Evolutionary conservation across 1,284 basidiomycete species (phyloP).

Genomic region (Schizophyllum amplum): DNA sequence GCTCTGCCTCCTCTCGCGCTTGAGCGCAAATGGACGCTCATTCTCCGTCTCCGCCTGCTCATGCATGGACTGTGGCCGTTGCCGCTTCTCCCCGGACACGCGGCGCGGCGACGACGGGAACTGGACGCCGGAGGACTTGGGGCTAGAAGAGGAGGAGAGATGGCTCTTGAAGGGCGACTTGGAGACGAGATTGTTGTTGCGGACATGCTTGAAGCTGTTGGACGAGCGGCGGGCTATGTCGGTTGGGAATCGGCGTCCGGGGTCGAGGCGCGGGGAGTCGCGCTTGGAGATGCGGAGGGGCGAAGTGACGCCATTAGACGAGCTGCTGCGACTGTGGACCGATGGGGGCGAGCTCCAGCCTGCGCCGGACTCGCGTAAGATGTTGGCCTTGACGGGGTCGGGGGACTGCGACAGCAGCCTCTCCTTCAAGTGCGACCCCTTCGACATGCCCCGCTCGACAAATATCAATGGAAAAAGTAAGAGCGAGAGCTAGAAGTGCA

Average conservation of each 20-base stretch:
- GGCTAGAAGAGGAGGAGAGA: conserved; percentile 30
- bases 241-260: conserved; percentile 29
- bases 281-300: conserved; percentile 70
- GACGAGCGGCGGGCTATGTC: conserved; percentile 65
- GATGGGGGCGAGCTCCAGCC: conserved; percentile 41
- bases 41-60: conserved; percentile 64
- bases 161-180: conserved; percentile 85
- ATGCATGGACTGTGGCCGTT: conserved; percentile 57
- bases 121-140: conserved; percentile 26
- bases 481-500: too few relatives aligned
- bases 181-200: conserved; percentile 75
- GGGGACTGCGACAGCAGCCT: conserved; percentile 56
- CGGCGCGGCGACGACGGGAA: conserved; percentile 37
- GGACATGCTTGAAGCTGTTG: conserved; percentile 76
- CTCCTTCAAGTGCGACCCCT: conserved; percentile 40
- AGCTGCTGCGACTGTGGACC: conserved; percentile 12
- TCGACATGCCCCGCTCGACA: neutral
- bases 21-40: conserved; percentile 59
- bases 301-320: conserved; percentile 30
- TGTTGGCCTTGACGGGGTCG: conserved; percentile 55
- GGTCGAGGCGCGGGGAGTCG: conserved; percentile 29
- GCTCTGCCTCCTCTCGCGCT: conserved; percentile 70
- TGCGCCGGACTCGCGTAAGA: conserved; percentile 49
- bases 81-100: conserved; percentile 67
- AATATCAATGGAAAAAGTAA: too few relatives aligned